phyloP scores from a whole-genome alignment of 2,329 filamentous ascomycete species.

The Pyrenophora tritici-repentis region DNA sequence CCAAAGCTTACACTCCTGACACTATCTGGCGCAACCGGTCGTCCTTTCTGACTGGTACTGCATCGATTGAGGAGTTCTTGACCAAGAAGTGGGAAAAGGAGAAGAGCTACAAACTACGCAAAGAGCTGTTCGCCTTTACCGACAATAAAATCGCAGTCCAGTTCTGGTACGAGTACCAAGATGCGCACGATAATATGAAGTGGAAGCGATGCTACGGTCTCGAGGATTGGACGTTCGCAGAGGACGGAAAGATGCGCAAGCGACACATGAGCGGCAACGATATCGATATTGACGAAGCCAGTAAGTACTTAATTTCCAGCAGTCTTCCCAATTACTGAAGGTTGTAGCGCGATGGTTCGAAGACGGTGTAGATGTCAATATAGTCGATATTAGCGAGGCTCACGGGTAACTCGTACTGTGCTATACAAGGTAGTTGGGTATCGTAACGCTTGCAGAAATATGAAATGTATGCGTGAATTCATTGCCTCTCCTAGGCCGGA shows the following conservation, averaged over 20 bases:
- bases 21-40: conserved; percentile 81
- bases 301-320: conserved; percentile 15
- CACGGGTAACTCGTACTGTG: conserved; percentile 60
- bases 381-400: conserved; percentile 67
- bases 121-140: conserved; percentile 80
- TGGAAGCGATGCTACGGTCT: conserved; percentile 81
- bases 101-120: conserved; percentile 72
- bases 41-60: conserved; percentile 70
- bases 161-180: conserved; percentile 87
- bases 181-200: conserved; percentile 64
- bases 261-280: conserved; percentile 78
- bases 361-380: conserved; percentile 70
- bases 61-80: conserved; percentile 70
- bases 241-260: conserved; percentile 73
- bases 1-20: conserved; percentile 74
- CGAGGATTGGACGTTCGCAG: conserved; percentile 77
- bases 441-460: conserved; percentile 22
- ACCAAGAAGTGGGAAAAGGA: conserved; percentile 76
- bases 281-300: conserved; percentile 62
- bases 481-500: conserved; percentile 55
- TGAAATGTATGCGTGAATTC: background rate
- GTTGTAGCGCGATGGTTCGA: conserved; percentile 68
- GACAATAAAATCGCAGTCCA: conserved; percentile 83
- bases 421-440: conserved; percentile 22
- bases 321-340: conserved; percentile 10